Percentiles rank a stretch among this genome's conserved stretches.
These are phyloP conservation scores for Leishmania amazonensis DNA, from an alignment of 208 protist species.

Conservation along the genomic window DNA sequence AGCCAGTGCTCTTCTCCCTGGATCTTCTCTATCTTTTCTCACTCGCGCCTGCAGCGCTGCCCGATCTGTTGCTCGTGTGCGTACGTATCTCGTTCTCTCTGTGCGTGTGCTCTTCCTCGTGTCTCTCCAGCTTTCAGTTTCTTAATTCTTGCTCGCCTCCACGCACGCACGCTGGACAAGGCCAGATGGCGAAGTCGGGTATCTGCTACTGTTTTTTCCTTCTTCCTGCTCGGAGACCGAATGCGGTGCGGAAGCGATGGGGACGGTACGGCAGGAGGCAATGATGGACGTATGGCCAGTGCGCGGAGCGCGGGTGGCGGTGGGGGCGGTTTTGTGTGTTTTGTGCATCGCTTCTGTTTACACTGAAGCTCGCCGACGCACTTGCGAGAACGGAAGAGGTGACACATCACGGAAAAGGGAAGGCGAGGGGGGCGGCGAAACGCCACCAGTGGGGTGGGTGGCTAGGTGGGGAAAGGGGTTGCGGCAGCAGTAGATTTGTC, in stretches of 20 bases:
- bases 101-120: neutral
- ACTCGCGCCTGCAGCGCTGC: neutral
- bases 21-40: slow-evolving; percentile 1
- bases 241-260: neutral
- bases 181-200: neutral
- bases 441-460: neutral
- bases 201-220: neutral
- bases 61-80: slow-evolving; percentile 10
- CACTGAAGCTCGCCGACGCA: neutral
- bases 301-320: neutral
- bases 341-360: neutral
- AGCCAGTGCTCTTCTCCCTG: neutral
- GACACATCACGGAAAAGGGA: neutral
- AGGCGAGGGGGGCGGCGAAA: neutral
- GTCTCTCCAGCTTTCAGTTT: slow-evolving; percentile 7
- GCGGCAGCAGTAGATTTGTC: neutral
- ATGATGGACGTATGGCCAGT: neutral
- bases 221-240: neutral
- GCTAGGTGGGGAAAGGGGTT: neutral
- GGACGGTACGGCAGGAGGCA: neutral
- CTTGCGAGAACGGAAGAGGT: neutral
- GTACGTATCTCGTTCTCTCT: neutral
- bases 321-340: neutral
- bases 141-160: slow-evolving; percentile 15
- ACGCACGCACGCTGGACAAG: neutral